phyloP scores from a whole-genome alignment of 2,329 filamentous ascomycete genomes.

The Biscogniauxia mediterranea region DNA sequence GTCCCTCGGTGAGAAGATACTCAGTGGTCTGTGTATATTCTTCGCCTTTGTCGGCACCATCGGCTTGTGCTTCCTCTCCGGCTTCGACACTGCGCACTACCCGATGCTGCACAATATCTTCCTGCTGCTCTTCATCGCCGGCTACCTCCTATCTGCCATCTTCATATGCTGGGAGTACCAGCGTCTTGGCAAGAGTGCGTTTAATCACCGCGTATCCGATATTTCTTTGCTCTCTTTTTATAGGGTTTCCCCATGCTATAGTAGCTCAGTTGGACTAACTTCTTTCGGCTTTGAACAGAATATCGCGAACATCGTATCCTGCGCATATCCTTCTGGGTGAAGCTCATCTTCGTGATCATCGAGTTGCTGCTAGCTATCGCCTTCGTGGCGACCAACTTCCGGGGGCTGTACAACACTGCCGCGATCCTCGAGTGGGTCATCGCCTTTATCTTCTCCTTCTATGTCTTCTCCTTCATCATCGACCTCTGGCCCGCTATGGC shows the following conservation, averaged over 20 bases:
- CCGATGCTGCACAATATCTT: slow-evolving; percentile 70
- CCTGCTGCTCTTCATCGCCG: slow-evolving; percentile 77
- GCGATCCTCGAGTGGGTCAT: slow-evolving; percentile 80
- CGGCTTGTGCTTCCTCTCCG: slow-evolving; percentile 77
- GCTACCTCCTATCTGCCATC: slow-evolving; percentile 81
- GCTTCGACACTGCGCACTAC: slow-evolving; percentile 80
- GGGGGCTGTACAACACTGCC: slow-evolving; percentile 57
- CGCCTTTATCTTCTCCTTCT: slow-evolving; percentile 82
- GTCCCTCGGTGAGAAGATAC: slow-evolving; percentile 59
- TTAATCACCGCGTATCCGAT: not conserved
- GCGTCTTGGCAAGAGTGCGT: slow-evolving; percentile 69
- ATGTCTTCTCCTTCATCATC: slow-evolving; percentile 81
- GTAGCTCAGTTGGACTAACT: not conserved
- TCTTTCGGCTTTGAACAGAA: slow-evolving; percentile 37
- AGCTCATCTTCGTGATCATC: slow-evolving; percentile 78
- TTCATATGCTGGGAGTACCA: slow-evolving; percentile 92
- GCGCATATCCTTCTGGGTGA: slow-evolving; percentile 79
- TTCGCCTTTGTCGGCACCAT: slow-evolving; percentile 72
- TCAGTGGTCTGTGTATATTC: slow-evolving; percentile 60
- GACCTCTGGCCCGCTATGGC: slow-evolving; percentile 79
- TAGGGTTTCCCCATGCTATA: not conserved
- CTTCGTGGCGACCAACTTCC: slow-evolving; percentile 61
- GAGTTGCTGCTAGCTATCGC: slow-evolving; percentile 72
- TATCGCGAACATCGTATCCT: slow-evolving; percentile 75
- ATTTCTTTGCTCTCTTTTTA: not conserved